Evolutionary conservation across 148 eudicot species (phyloP).

Genomic region (Pouteria glomerata): DNA sequence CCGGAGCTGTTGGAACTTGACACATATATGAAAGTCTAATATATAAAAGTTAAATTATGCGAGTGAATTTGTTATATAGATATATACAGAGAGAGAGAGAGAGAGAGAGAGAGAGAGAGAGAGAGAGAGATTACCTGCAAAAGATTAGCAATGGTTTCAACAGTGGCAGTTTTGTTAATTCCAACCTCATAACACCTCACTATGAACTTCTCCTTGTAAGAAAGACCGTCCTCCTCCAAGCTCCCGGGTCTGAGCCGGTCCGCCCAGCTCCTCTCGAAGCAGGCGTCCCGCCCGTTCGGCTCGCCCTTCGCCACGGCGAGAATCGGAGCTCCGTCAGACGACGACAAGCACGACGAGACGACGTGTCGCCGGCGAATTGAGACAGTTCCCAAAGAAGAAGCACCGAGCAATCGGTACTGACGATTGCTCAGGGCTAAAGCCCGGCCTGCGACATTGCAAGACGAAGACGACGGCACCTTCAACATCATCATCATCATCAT

Average conservation of each 20-base stretch:
- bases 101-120: no score
- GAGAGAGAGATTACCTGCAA: conserved; percentile 48
- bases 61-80: no score
- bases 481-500: conserved; percentile 12
- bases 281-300: not conserved
- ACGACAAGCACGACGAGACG: conserved; percentile 14
- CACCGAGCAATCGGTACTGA: conserved; percentile 24
- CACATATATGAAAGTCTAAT: no score
- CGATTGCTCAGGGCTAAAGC: conserved; percentile 34
- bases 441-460: conserved; percentile 25
- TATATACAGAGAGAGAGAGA: no score
- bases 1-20: no score
- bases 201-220: conserved; percentile 82
- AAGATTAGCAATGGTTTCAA: conserved; percentile 95
- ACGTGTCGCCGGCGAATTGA: conserved; percentile 8
- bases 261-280: conserved; percentile 34
- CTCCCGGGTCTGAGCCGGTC: conserved; percentile 68
- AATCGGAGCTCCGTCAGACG: conserved; percentile 21
- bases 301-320: conserved; percentile 13
- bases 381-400: conserved; percentile 14
- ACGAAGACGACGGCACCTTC: conserved; percentile 20
- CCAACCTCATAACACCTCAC: conserved; percentile 91
- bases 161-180: conserved; percentile 88
- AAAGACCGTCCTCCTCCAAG: conserved; percentile 68
- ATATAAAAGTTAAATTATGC: no score